phyloP scores from a whole-genome alignment of 129 eudicot species.

The Helianthus tuberosus region DNA sequence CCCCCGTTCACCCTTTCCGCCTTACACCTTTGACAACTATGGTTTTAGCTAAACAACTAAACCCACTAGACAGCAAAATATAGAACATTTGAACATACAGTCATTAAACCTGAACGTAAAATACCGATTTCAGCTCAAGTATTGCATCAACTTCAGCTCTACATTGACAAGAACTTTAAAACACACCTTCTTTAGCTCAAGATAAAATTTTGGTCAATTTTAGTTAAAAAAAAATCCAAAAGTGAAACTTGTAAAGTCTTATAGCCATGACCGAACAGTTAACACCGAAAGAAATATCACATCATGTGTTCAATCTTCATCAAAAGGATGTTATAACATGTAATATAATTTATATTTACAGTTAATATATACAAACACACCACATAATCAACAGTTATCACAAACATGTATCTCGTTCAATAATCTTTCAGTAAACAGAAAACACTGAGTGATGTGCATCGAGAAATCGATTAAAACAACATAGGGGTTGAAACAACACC shows the following conservation, averaged over 20 bases:
- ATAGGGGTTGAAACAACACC: slow-evolving; percentile 2
- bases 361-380: not conserved
- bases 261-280: no score
- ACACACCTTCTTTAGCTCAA: not conserved
- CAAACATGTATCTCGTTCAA: not conserved
- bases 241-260: not conserved
- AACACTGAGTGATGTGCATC: not conserved
- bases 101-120: not conserved
- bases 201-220: not conserved
- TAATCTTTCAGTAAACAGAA: slow-evolving; percentile 3
- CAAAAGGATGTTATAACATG: not conserved
- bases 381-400: not conserved
- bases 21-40: no score
- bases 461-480: not conserved
- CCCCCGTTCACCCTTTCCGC: no score
- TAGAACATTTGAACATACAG: not conserved
- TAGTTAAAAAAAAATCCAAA: no score
- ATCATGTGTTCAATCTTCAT: not conserved
- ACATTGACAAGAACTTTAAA: not conserved
- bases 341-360: not conserved
- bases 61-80: not conserved
- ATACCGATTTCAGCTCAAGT: not conserved
- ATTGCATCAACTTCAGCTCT: not conserved
- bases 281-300: no score
- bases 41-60: not conserved